Base-by-base conservation (phyloP, 78 protist species). In the Cavenderia fasciculata region DNA sequence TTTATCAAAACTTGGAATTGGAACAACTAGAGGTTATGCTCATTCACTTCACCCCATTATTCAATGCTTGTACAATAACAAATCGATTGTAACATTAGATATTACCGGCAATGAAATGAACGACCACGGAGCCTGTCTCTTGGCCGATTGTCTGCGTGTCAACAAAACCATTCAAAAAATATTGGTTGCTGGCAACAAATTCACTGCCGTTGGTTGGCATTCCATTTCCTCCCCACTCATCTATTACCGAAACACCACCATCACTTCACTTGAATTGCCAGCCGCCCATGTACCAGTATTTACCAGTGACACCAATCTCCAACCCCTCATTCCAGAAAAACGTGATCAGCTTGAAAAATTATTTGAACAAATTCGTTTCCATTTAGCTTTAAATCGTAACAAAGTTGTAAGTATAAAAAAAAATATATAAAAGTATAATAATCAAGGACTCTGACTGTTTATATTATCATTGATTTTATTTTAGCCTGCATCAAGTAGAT, bases 101-200 rank as follows among this genome's bases (percentile, higher is more conserved):
- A 44, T 82, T 23, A 46, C 74, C 25, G 90, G 90, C 2, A 82
- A 82, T 57, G 90, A 57, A 11, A 38, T 82, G 52, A 68, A 82
- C 33, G 90, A 82, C 29, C 90, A 82, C 16, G 90, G 90, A 33
- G 90, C 90, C 12, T 82, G 90, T 68, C 63, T 82, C 0, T 56
- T 82, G 8, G 77, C 78, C 0, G 90, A 82, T 25, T 68, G 70
- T 41, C 23, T 82, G 18, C 33, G 90, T 23, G 33, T 56, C n/a
- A 82, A 68, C 65, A 82, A 82, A 43, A 10, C 73, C 0, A 12
- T 82, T 10, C 72, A 82, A 68, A 41, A 47, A 18, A 1, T 82
- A 33, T 68, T 51, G 38, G 43, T 82, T 36, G n/a, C 51, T 41
- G 90, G 90, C 0, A 68, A 68, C 36, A 65, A 82, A 41, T 82